phyloP scores from a whole-genome alignment of 805 yeast species.

The Debaryomyces maramus region DNA sequence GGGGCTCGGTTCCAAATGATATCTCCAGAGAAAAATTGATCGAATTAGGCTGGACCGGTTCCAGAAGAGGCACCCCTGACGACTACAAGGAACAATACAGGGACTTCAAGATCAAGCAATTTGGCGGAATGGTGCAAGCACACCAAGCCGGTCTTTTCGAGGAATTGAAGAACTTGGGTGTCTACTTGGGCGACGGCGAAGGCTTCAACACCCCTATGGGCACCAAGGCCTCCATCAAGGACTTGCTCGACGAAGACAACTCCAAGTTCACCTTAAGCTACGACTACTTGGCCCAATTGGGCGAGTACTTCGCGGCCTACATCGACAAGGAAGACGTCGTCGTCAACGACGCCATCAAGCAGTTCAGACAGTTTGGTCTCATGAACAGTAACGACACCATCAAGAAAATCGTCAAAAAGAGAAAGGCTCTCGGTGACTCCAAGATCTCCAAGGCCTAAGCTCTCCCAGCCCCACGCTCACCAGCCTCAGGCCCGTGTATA shows the following conservation, averaged over 20 bases:
- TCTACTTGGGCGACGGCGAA: conserved; percentile 70
- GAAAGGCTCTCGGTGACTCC: conserved; percentile 34
- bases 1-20: conserved; percentile 28
- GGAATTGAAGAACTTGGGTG: conserved; percentile 57
- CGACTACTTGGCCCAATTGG: conserved; percentile 53
- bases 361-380: conserved; percentile 69
- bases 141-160: conserved; percentile 70
- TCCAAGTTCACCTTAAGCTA: conserved; percentile 54
- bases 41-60: conserved; percentile 92
- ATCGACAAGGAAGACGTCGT: conserved; percentile 41
- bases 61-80: conserved; percentile 67
- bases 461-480: too few relatives aligned
- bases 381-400: conserved; percentile 46
- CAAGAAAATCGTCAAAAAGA: conserved; percentile 34
- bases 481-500: too few relatives aligned
- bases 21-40: conserved; percentile 56
- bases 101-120: conserved; percentile 57
- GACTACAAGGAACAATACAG: conserved; percentile 73
- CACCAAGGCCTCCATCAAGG: conserved; percentile 36
- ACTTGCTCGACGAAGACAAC: conserved; percentile 34
- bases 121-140: conserved; percentile 78
- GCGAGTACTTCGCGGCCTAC: conserved; percentile 46
- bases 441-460: too few relatives aligned
- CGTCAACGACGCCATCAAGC: conserved; percentile 48
- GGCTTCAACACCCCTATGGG: conserved; percentile 68